Evolutionary conservation across 2,329 filamentous ascomycete genomes (phyloP).

Genomic region (Colletotrichum truncatum): DNA sequence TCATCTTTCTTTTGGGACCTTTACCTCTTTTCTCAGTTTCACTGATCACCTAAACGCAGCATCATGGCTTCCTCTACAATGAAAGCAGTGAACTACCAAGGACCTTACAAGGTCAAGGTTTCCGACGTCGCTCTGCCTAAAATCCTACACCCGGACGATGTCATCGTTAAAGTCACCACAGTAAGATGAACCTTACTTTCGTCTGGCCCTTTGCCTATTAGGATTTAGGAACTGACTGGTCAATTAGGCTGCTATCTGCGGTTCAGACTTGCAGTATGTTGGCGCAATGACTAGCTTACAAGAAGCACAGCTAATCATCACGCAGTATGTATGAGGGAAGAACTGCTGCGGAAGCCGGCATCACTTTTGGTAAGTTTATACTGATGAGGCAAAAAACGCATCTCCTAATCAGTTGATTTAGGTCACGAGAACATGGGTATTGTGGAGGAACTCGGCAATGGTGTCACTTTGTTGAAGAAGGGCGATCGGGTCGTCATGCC

Average conservation of each 20-base stretch:
- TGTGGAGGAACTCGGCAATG: constrained; percentile 62
- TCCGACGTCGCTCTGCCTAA: constrained; percentile 66
- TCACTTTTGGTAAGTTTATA: constrained; percentile 61
- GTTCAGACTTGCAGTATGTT: constrained; percentile 57
- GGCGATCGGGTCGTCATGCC: constrained; percentile 72
- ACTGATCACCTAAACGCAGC: neutral
- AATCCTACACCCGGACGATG: constrained; percentile 71
- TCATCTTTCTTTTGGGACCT: too few species aligned
- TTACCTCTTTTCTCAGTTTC: neutral
- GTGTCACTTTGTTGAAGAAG: constrained; percentile 68
- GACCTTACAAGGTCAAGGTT: constrained; percentile 69
- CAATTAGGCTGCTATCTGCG: constrained; percentile 58
- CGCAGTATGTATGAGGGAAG: constrained; percentile 72
- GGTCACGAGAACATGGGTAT: constrained; percentile 70
- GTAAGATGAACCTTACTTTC: constrained; percentile 44
- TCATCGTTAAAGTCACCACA: constrained; percentile 72
- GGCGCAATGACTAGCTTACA: constrained; percentile 10
- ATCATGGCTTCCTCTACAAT: constrained; percentile 48
- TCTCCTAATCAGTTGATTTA: constrained; percentile 8
- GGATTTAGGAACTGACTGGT: neutral
- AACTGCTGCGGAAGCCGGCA: constrained; percentile 68
- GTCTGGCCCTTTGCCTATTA: neutral
- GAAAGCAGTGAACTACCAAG: constrained; percentile 72
- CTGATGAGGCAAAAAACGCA: too few species aligned
- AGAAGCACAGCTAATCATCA: constrained; percentile 32